Percentiles rank a stretch among this genome's conserved stretches.
These are phyloP conservation scores for Ogataea pignaliae DNA, from an alignment of 805 yeast genomes.

Conservation along the genomic window DNA sequence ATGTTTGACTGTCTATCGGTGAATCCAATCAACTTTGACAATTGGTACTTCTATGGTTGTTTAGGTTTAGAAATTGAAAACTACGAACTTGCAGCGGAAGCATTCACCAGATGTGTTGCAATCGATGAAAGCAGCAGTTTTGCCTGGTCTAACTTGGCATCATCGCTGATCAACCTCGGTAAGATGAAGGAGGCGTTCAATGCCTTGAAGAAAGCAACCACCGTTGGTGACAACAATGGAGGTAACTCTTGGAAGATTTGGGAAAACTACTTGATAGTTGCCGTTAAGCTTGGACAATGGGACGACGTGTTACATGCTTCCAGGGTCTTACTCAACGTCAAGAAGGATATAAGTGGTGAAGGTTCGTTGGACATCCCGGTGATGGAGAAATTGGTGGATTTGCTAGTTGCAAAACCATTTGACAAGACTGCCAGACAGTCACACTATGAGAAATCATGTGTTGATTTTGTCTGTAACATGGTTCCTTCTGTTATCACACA, in stretches of 20 bases:
- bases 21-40: constrained; percentile 69
- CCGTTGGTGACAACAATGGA: constrained; percentile 58
- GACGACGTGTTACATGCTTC: constrained; percentile 77
- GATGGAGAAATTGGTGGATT: constrained; percentile 66
- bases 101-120: constrained; percentile 86
- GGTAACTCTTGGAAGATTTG: constrained; percentile 79
- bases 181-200: constrained; percentile 75
- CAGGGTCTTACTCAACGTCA: constrained; percentile 54
- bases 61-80: constrained; percentile 71
- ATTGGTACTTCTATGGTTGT: constrained; percentile 93
- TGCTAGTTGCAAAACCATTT: constrained; percentile 51
- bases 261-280: constrained; percentile 82
- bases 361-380: constrained; percentile 69
- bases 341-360: constrained; percentile 55
- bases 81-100: constrained; percentile 80
- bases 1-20: constrained; percentile 69
- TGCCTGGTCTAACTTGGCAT: constrained; percentile 90
- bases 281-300: constrained; percentile 83
- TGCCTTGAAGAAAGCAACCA: constrained; percentile 77
- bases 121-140: constrained; percentile 75
- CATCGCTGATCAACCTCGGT: constrained; percentile 62
- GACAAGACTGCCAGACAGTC: constrained; percentile 35
- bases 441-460: constrained; percentile 63
- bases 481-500: constrained; percentile 69
- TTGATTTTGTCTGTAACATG: constrained; percentile 64